Evolutionary conservation across 345 rosid genomes (phyloP).

Genomic region (Sapria himalayana): DNA sequence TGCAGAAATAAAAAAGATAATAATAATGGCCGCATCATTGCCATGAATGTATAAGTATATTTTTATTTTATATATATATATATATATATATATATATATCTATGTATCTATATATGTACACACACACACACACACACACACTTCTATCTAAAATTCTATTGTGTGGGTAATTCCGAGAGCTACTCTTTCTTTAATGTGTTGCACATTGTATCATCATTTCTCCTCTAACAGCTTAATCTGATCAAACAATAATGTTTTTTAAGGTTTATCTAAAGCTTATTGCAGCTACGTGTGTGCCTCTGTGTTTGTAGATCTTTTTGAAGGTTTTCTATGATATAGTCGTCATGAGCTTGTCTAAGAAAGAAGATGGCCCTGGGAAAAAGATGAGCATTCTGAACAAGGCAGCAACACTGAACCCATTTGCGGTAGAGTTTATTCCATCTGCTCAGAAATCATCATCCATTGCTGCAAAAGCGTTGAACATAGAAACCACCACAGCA

Average conservation of each 20-base stretch:
- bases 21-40: too few relatives aligned
- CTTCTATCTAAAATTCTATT: too few relatives aligned
- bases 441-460: constrained; percentile 42
- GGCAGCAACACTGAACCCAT: constrained; percentile 66
- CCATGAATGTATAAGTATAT: too few relatives aligned
- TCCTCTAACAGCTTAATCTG: constrained; percentile 1
- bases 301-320: constrained; percentile 12
- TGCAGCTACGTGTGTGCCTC: constrained; percentile 2
- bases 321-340: constrained; percentile 11
- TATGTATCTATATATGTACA: too few relatives aligned
- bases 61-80: too few relatives aligned
- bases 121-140: too few relatives aligned
- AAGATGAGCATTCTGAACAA: constrained; percentile 34
- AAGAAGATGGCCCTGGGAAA: constrained; percentile 38
- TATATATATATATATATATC: too few relatives aligned
- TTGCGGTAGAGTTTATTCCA: constrained; percentile 93
- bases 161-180: too few relatives aligned
- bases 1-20: too few relatives aligned
- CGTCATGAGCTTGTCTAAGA: constrained; percentile 73
- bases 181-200: too few relatives aligned
- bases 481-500: constrained; percentile 19
- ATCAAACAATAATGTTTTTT: constrained; percentile 15
- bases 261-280: constrained; percentile 39
- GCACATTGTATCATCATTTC: neutral
- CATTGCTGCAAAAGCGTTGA: constrained; percentile 26